Base-by-base conservation (phyloP, 768 basidiomycete genomes). In the Agaricus blazei region DNA sequence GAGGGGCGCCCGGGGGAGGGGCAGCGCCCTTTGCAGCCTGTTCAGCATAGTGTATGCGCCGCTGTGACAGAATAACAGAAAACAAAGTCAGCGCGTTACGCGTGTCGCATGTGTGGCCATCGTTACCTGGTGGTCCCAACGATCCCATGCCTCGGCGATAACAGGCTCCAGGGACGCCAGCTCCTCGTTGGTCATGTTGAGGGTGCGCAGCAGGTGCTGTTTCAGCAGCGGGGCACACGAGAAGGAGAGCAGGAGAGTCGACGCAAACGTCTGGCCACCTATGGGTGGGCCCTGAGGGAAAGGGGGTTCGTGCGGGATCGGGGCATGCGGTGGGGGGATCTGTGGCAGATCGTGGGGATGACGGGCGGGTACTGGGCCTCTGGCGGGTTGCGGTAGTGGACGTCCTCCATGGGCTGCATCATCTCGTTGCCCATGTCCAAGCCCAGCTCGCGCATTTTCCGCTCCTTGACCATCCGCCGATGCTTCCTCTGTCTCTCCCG, bases 401-500 rank as follows among this genome's bases (percentile, higher is more conserved):
- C 73, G 26, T 87, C 85, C 40, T 88, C 87, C 64, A 86, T 78
- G 29, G 79, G 76, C 15, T 78, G 76, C 62, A 84, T 65, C 61
- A 87, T 76, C 58, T 88, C 87, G 75, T 84, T 84, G 59, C 86
- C 83, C 83, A 90, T 88, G 64, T 90, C 88, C 49, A 89, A 67
- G 4, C 88, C 89, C n/a, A 91, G 77, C 56, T 90, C 88, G 55
- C 87, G 79, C 81, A 90, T 81, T 65, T 92, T 90, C 58, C 83
- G 77, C 65, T 87, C 83, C 70, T 91, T 92, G 52, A 91, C 83
- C 34, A 87, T 74, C 59, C 76, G 78, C 43, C 90, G 85, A 68
- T 93, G 90, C 61, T 92, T 93, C 45, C 90, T 74, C 62, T 93
- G 90, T 58, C 90, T 76, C 64, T 92, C 89, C 41, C 90, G 74